Base-by-base conservation (phyloP, 345 rosid species). In the Corymbia maculata region DNA sequence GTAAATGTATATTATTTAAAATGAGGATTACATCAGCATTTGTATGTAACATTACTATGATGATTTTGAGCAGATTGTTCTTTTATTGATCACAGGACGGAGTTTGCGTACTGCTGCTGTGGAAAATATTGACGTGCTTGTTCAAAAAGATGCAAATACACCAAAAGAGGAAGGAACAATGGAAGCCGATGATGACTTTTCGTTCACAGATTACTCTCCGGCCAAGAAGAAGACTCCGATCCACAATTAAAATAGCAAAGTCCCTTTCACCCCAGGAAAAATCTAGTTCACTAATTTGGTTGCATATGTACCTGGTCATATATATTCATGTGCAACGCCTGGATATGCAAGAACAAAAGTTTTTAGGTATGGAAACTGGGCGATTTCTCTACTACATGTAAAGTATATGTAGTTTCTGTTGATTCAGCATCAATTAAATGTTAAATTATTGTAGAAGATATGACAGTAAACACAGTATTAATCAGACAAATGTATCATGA, bases 171-270 rank as follows among this genome's bases (percentile, higher is more conserved):
- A 64, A 42, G 84, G 50, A 53, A 52, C 42, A 32, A 59, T 42
- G 30, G 16, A 45, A 15, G 79, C 85, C 16, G 51, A 50, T 10
- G 85, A 84, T 28, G 89, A 87, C 22, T n/a, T 89, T 21, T 19
- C 45, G 1, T 22, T 70, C 45, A 32, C 49, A 51, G 90, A 89
- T 53, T 89, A 89, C 55, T 64, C 75, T 52, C 90, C 90, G 21
- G 87, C 86, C 7, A 87, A 87, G 75, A 89, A 89, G 75, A 89
- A 87, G 87, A 52, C 89, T 51, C 90, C 90, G 1, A 89, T 87
- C 86, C 90, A 89, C 32, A 89, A 89, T 86, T 89, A 70, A 87
- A 68, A 6, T 79, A 15, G 13, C 49, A 13, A 22, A 36, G 13
- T 36, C 49, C 19, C 14, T 75, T 26, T 42, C 49, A 42, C 28